Evolutionary conservation across 1,284 basidiomycete genomes (phyloP).

Genomic region (Neonothopanus nambi): DNA sequence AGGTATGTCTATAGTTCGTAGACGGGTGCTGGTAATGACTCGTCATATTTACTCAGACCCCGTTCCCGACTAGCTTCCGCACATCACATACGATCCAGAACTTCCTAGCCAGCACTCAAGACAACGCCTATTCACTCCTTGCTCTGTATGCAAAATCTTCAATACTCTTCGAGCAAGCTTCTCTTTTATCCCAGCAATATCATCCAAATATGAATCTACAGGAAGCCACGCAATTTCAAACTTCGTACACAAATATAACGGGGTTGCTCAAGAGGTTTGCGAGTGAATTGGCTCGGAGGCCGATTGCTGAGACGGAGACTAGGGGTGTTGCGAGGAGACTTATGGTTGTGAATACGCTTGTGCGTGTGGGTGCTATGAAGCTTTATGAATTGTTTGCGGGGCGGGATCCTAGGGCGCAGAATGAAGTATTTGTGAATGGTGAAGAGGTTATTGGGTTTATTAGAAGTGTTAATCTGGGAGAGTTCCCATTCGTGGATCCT

Average conservation of each 20-base stretch:
- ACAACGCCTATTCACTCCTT: neutral
- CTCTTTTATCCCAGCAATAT: conserved; percentile 17
- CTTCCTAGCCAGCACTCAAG: neutral
- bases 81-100: conserved; percentile 1
- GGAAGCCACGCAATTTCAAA: conserved; percentile 12
- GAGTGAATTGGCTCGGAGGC: conserved; percentile 2
- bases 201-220: conserved; percentile 17
- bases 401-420: conserved; percentile 5
- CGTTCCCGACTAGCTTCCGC: neutral
- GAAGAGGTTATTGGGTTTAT: conserved; percentile 9
- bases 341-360: conserved; percentile 7
- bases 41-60: neutral
- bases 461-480: conserved; percentile 7
- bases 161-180: conserved; percentile 14
- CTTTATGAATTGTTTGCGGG: conserved; percentile 9
- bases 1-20: neutral
- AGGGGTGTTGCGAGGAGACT: neutral
- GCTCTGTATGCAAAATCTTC: conserved; percentile 10
- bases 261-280: conserved; percentile 6
- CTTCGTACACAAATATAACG: conserved; percentile 6
- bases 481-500: conserved; percentile 23
- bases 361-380: conserved; percentile 5
- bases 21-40: too few relatives aligned
- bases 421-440: conserved; percentile 2
- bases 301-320: neutral